Evolutionary conservation across 441 rosid species (phyloP), one percentile per base, ranked within the genome.

Genomic region (Croton laevigatus): DNA sequence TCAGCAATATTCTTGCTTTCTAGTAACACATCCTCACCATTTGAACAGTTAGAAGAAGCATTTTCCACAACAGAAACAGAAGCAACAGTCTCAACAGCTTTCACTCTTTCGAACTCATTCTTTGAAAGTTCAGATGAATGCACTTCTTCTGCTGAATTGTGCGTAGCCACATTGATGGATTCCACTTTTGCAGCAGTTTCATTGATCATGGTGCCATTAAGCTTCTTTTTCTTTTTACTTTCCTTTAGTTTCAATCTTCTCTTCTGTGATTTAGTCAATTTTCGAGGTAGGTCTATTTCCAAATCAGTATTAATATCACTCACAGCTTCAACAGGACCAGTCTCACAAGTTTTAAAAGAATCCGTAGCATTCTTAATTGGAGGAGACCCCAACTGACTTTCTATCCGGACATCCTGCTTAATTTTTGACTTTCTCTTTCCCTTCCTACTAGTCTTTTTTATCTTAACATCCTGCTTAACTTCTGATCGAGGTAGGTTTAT

Each of bases 1-100:
- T 62, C 71, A 69, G 34, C 38, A 8, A 58, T 37, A 48, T 62
- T 78, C 34, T 42, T 73, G 48, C 57, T 73, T 44, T 82, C 75
- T 51, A 23, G 62, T 16, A 42, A 37, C 52, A 59, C 71, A 65
- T 57, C 27, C 45, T 69, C 69, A 69, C 46, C 67, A 62, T 45
- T 71, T 73, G 59, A 49, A 67, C 45, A 46, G 42, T 60, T 34
- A 55, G 53, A 23, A 59, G 71, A 52, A 40, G 57, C 55, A 70
- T 71, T 68, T 61, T 44, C 62, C 20, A 34, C 64, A 59, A 62
- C 69, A 54, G 73, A 73, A 46, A 27, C 51, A 36, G 73, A 59
- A 42, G 75, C 13, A 58, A 58, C 77, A 23, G 49, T 11, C 60
- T 63, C 52, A 23, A 13, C 66, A 7, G 44, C 38, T 23, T 32